Base-by-base conservation (phyloP, 2,329 filamentous ascomycete species). In the Cytospora piceicola region DNA sequence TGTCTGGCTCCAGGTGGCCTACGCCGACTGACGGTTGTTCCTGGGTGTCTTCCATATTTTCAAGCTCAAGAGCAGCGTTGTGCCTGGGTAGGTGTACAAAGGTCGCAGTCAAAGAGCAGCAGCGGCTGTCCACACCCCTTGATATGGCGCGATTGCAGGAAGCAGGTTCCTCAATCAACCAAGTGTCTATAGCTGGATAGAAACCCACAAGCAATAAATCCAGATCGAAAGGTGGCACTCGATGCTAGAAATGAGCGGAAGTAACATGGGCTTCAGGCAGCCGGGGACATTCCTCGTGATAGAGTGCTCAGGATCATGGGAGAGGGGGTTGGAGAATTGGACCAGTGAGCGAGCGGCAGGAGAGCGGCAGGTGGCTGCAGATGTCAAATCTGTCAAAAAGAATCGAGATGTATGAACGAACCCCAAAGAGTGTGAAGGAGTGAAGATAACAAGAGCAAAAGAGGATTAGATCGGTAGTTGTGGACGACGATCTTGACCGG, bases 1-100 rank as follows among this genome's bases (percentile, higher is more conserved):
- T 66, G 56, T 68, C 66, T 22, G 66, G 66, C 36, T 68, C 66
- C 32, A 68, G 58, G 27, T 66, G 66, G 22, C 66, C 66, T 27
- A 68, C 63, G 32, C 66, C 66, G 29, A 66, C 53, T 24, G 56
- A 1, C 11, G 34, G 22, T 14, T 29, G 42, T 24, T 56, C 56
- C 17, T 6, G 27, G 5, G 22, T 53, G 20, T 63, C 56, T 17
- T 32, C 53, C 66, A 66, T 67, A 9, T 56, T 29, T 14, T 34
- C 5, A 17, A 39, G 3, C n/a, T 22, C 15, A 46, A 63, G 22
- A 12, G 12, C 11, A 39, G 27, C 9, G 36, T 24, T 24, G 60
- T 63, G 42, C 27, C 59, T 27, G 20, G 24, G 11, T 9, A 4
- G 32, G 15, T 27, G 30, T 49, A 54, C 54, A 24, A 34, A 11